phyloP scores from a whole-genome alignment of 306 rosid genomes.

The Ammopiptanthus mongolicus region DNA sequence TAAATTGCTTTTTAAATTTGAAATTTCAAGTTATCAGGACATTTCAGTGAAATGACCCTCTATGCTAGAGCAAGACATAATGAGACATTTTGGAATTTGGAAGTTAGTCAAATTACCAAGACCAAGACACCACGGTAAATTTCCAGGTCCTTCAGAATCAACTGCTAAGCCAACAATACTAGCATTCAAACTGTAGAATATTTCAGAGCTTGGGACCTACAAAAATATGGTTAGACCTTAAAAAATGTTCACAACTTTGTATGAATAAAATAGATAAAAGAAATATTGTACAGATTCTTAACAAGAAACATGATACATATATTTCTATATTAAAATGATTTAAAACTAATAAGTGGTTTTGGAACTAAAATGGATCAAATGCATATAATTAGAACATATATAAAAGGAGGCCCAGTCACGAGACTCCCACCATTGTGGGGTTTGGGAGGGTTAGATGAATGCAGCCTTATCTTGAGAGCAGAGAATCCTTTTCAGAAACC shows the following conservation, averaged over 20 bases:
- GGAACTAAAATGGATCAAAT: slow-evolving; percentile 5
- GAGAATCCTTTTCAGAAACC: not conserved
- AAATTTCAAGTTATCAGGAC: not conserved
- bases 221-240: slow-evolving; percentile 11
- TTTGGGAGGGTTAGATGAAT: not conserved
- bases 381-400: slow-evolving; percentile 8
- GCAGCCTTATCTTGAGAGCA: not conserved
- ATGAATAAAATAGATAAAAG: not conserved
- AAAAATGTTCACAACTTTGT: not conserved
- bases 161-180: slow-evolving; percentile 82
- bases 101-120: slow-evolving; percentile 52
- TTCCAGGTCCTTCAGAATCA: slow-evolving; percentile 53
- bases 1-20: slow-evolving; percentile 1
- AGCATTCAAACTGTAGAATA: slow-evolving; percentile 71
- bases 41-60: not conserved
- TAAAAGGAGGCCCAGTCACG: not conserved
- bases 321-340: not conserved
- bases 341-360: not conserved
- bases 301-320: not conserved
- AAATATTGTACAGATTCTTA: not conserved
- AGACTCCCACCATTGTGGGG: not conserved
- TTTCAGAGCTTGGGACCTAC: slow-evolving; percentile 73
- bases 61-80: not conserved
- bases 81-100: not conserved
- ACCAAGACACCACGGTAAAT: slow-evolving; percentile 73